These are phyloP conservation scores for Tanacetum coccineum DNA, from an alignment of 129 eudicot genomes.

Conservation along the genomic window DNA sequence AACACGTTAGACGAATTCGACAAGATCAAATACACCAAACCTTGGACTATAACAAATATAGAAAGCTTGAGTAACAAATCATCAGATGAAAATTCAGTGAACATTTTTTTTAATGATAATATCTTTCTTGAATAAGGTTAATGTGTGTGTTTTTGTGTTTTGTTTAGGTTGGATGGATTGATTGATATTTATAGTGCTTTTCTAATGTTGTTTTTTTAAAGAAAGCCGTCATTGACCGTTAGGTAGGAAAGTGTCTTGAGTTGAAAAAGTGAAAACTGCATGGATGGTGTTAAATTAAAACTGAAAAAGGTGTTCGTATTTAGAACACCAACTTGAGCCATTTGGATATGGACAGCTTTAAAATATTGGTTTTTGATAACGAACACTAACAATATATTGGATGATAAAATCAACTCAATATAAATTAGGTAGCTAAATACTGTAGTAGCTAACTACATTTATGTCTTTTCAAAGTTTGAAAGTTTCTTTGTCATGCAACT, in stretches of 20 bases:
- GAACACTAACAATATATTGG: too few species aligned
- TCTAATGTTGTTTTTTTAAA: not conserved
- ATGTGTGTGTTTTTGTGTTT: not conserved
- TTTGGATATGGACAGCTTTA: not conserved
- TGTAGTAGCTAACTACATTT: too few species aligned
- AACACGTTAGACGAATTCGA: slow-evolving; percentile 46
- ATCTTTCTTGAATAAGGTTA: not conserved
- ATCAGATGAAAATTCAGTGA: not conserved
- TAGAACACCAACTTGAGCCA: not conserved
- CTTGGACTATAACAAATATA: slow-evolving; percentile 49
- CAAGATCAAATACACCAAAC: slow-evolving; percentile 43
- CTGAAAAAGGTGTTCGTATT: not conserved
- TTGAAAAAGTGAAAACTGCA: not conserved
- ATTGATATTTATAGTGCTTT: slow-evolving; percentile 6
- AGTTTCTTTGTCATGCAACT: too few species aligned
- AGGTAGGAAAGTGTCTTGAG: not conserved
- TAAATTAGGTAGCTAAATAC: too few species aligned
- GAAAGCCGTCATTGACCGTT: slow-evolving; percentile 2
- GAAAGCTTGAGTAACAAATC: slow-evolving; percentile 32
- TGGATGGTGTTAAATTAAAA: not conserved
- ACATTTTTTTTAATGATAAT: not conserved
- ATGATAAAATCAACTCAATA: too few species aligned
- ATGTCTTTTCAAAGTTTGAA: too few species aligned
- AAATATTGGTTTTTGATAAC: not conserved
- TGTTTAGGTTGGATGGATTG: not conserved